phyloP scores from a whole-genome alignment of 2,329 filamentous ascomycete species.

The Nothophaeocryptopus gaeumannii region DNA sequence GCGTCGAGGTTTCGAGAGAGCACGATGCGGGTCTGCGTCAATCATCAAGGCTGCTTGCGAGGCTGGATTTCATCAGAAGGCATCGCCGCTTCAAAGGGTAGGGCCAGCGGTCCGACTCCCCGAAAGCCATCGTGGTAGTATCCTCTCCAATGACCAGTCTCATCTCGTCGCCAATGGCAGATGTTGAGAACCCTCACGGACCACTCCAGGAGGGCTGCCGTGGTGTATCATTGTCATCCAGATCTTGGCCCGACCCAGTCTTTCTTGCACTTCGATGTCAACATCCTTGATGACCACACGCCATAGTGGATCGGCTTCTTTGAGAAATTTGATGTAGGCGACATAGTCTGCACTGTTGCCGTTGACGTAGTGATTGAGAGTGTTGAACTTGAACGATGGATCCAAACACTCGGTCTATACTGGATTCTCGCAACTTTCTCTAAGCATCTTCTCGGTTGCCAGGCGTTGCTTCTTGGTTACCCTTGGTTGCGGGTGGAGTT shows the following conservation, averaged over 20 bases:
- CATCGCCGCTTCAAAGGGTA: constrained; percentile 2
- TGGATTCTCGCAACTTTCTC: neutral
- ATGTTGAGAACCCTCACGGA: constrained; percentile 7
- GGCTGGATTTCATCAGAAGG: neutral
- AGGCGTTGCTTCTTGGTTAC: constrained; percentile 6
- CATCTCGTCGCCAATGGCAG: constrained; percentile 4
- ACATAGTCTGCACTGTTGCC: neutral
- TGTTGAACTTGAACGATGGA: constrained; percentile 5
- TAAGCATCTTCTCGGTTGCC: neutral
- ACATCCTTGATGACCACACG: neutral
- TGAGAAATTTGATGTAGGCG: neutral
- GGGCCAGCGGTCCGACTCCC: constrained; percentile 11
- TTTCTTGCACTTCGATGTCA: constrained; percentile 10
- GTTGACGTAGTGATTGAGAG: neutral
- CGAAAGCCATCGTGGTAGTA: constrained; percentile 6
- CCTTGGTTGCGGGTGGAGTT: neutral
- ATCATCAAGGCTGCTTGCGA: too few relatives aligned
- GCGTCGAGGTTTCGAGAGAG: too few relatives aligned
- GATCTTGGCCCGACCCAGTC: constrained; percentile 5
- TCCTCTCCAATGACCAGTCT: constrained; percentile 4
- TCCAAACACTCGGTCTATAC: neutral
- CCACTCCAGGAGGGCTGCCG: constrained; percentile 6
- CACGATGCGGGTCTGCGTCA: too few relatives aligned
- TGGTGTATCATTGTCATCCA: constrained; percentile 9
- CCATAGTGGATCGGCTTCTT: neutral